Evolutionary conservation across 2,329 filamentous ascomycete genomes (phyloP), one percentile per base, ranked within the genome.

Genomic region (Phoma sp.): DNA sequence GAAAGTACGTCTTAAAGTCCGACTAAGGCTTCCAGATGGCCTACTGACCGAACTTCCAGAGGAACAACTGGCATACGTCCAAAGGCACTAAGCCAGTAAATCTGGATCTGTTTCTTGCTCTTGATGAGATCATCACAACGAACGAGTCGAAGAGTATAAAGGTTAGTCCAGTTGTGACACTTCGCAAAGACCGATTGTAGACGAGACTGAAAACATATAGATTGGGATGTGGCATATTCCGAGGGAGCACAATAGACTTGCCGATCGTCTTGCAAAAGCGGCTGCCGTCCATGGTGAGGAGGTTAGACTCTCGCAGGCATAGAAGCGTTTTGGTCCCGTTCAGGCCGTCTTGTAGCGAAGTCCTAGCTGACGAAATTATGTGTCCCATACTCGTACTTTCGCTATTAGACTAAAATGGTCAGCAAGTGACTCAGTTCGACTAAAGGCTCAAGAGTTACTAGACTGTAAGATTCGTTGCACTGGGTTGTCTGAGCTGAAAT

Each of bases 121-220:
- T 58, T 22, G 55, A 58, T 47, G 21, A 36, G 29, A 17, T 51
- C 45, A 39, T 58, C 29, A 47, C 55, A 22, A 51, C 21, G 38
- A 32, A 57, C 35, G 53, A 57, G 44, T 39, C 55, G 22, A 45
- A 53, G 12, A 43, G 50, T 53, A 27, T 41, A 22, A 53, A 9
- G 49, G 55, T 53, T 45, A 44, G 55, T 53, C 50, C 17, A 17
- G 17, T 17, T 17, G 17, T 17, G 17, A 17, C 17, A 25, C 37
- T 22, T 50, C 39, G 41, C 33, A 72, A 49, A 78, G 75, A 57
- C 76, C 80, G 9, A 75, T 21, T 4, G 72, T 55, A 8, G 79
- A 79, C 5, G 68, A 70, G 61, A 80, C 40, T 51, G 45, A 51
- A 24, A 45, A 17, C 32, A 45, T 19, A 10, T 51, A 51, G 49